Evolutionary conservation across 108 stramenopile genomes (phyloP).

Genomic region (Nitzschia sp.): DNA sequence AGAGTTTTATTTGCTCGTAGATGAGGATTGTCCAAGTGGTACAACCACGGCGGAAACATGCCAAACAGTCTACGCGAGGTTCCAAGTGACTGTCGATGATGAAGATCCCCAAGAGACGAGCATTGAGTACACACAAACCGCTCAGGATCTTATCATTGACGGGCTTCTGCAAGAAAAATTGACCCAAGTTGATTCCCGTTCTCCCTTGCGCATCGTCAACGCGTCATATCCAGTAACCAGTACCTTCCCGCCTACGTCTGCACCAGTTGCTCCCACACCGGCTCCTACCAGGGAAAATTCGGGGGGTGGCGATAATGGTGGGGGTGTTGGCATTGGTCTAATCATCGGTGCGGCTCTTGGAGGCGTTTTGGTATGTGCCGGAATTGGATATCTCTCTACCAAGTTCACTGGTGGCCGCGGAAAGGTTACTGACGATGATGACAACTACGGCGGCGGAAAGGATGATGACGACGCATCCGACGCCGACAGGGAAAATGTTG

Average conservation of each 20-base stretch:
- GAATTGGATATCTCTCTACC: constrained; percentile 12
- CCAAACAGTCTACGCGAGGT: constrained; percentile 40
- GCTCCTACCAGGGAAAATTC: not conserved
- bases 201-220: constrained; percentile 17
- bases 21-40: constrained; percentile 32
- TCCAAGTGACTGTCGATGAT: constrained; percentile 20
- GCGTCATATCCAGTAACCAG: constrained; percentile 23
- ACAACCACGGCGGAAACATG: constrained; percentile 8
- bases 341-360: constrained; percentile 24
- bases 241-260: constrained; percentile 23
- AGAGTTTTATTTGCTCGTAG: constrained; percentile 23
- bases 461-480: constrained; percentile 34
- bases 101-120: constrained; percentile 26
- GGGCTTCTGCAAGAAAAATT: constrained; percentile 15
- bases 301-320: not conserved
- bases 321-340: constrained; percentile 6
- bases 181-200: constrained; percentile 12
- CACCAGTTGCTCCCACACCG: constrained; percentile 3
- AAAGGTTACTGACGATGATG: constrained; percentile 13
- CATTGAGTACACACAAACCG: constrained; percentile 10
- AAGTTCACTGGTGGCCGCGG: constrained; percentile 5
- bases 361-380: constrained; percentile 15
- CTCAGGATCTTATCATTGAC: constrained; percentile 25
- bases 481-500: constrained; percentile 13
- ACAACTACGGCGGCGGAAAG: constrained; percentile 12